Conservation (phyloP, 768 basidiomycete species). For the Podaxis mareebaensis region DNA sequence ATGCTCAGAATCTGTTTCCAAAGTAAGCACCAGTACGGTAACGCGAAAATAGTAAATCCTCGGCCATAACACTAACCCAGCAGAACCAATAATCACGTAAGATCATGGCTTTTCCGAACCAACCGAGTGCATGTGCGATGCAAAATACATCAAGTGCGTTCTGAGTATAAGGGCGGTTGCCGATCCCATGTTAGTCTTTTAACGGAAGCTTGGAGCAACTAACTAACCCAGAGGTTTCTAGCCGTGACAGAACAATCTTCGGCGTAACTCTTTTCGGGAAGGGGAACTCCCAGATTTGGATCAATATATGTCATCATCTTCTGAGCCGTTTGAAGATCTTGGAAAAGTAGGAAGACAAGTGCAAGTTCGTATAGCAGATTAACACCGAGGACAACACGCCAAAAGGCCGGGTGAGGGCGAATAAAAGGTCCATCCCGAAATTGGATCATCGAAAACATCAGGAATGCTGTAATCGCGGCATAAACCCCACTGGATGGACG, state of each 20-base stretch:
- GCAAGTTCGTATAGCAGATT: conserved; percentile 84
- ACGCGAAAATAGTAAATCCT: conserved; percentile 6
- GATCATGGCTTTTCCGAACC: conserved; percentile 92
- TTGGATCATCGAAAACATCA: conserved; percentile 83
- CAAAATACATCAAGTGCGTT: conserved; percentile 87
- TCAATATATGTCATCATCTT: conserved; percentile 81
- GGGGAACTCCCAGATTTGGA: conserved; percentile 63
- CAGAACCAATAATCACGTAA: conserved; percentile 93
- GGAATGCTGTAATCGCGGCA: conserved; percentile 71
- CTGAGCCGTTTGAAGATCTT: conserved; percentile 77
- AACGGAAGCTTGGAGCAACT: not conserved
- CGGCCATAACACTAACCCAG: conserved; percentile 56
- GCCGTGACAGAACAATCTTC: conserved; percentile 73
- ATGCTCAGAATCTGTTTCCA: conserved; percentile 74
- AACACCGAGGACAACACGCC: conserved; percentile 76
- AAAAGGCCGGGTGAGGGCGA: conserved; percentile 86
- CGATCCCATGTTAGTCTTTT: not conserved
- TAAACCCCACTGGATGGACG: conserved; percentile 62
- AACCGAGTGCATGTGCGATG: conserved; percentile 80
- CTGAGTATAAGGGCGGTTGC: conserved; percentile 33
- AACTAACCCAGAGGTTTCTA: conserved; percentile 65
- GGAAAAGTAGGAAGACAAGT: conserved; percentile 83
- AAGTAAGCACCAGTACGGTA: conserved; percentile 19
- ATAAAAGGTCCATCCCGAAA: conserved; percentile 90
- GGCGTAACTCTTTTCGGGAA: conserved; percentile 86